Evolutionary conservation across 2,329 filamentous ascomycete species (phyloP).

Genomic region (Helotiales sp.): DNA sequence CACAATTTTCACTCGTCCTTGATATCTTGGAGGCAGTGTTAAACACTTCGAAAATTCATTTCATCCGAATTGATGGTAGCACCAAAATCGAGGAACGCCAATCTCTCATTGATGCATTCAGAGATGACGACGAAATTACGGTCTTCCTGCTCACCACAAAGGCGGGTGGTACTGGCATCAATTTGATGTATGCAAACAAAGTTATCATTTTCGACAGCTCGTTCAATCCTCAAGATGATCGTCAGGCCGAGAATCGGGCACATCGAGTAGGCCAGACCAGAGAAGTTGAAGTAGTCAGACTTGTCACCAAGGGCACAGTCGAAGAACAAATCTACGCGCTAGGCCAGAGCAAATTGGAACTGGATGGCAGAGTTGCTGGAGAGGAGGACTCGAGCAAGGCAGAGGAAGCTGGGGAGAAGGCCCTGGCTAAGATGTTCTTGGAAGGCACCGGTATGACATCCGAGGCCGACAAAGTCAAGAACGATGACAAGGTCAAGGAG

Average conservation of each 20-base stretch:
- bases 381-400: conserved; percentile 49
- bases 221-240: conserved; percentile 98
- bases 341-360: conserved; percentile 87
- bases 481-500: conserved; percentile 13
- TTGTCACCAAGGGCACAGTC: conserved; percentile 80
- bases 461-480: conserved; percentile 6
- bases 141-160: conserved; percentile 93
- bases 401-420: conserved; percentile 34
- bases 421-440: conserved; percentile 32
- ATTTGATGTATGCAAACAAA: conserved; percentile 93
- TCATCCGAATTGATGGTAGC: conserved; percentile 82
- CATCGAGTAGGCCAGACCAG: conserved; percentile 91
- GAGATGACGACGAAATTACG: conserved; percentile 71
- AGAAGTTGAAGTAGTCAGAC: conserved; percentile 84
- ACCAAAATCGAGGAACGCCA: conserved; percentile 84
- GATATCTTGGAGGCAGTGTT: conserved; percentile 87
- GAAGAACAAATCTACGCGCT: conserved; percentile 92
- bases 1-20: conserved; percentile 88
- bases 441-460: conserved; percentile 22
- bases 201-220: conserved; percentile 95
- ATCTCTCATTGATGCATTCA: conserved; percentile 84
- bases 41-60: conserved; percentile 68
- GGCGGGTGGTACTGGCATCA: conserved; percentile 95
- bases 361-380: conserved; percentile 74
- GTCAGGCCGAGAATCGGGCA: conserved; percentile 96